Evolutionary conservation across 208 protist genomes (phyloP), one percentile per base, ranked within the genome.

Genomic region (Trypanosoma caninum): DNA sequence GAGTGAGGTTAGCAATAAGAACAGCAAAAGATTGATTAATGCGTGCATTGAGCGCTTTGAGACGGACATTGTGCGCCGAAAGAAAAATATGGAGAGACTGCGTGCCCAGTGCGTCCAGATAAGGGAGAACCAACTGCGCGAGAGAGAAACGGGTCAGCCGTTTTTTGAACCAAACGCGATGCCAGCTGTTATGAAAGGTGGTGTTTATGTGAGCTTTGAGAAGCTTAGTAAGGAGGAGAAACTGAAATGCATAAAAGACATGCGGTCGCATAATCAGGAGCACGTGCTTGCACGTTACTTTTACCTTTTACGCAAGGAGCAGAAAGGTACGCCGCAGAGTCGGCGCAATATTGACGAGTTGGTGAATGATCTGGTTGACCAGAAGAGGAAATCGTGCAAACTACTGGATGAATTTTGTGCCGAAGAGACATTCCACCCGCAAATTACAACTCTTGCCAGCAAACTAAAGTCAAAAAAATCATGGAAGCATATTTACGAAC

Each of bases 131-230:
- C 60, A 57, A 28, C 55, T 28, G 28, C 83, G 73, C 46, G 78
- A 74, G 35, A 38, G 8, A 0, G 51, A 40, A 18, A 87, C 84
- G 13, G 84, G 78, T 9, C 72, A 82, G 59, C 84, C 69, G 2
- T 56, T 87, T 52, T 87, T 87, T 65, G 45, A 41, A 7, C 84
- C 84, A 10, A 87, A 91, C 53, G 72, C 78, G 7, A 51, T 84
- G 50, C 84, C 84, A n/a, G 78, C 78, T 2, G 62, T 74, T 14
- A 40, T 70, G 62, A 72, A 75, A 52, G 70, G 80, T 50, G 78
- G 76, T 30, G 59, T 50, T 27, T 74, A 72, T 23, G 65, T 91
- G 22, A 47, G 65, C 10, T 91, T 80, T 42, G 65, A 75, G 3
- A 48, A 80, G 23, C 65, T 87, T 14, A 31, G 54, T 10, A 50